phyloP scores from a whole-genome alignment of 495 filamentous ascomycete genomes.

The Aspergillus funiculosus region DNA sequence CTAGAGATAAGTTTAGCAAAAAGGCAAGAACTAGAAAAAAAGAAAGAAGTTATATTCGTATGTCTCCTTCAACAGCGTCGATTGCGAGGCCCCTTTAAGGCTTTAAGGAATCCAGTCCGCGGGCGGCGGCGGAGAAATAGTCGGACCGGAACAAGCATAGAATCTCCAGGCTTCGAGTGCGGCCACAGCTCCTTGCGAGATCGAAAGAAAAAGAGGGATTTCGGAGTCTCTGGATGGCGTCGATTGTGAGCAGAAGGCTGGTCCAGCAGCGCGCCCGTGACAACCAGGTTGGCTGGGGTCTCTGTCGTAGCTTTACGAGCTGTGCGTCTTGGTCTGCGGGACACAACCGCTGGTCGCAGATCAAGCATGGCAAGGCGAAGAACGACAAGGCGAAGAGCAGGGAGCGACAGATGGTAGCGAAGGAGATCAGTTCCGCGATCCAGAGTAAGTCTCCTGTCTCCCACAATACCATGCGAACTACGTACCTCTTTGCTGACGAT shows the following conservation, averaged over 20 bases:
- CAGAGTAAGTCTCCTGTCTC: constrained; percentile 39
- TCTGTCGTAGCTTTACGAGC: constrained; percentile 45
- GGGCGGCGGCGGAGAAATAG: constrained; percentile 33
- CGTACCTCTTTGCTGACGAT: constrained; percentile 4
- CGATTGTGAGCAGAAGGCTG: constrained; percentile 17
- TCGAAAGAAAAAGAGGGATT: neutral
- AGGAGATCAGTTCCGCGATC: constrained; percentile 50
- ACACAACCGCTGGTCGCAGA: constrained; percentile 91
- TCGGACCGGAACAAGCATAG: too few species aligned
- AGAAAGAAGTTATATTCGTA: neutral
- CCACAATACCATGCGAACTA: neutral
- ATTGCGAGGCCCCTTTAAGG: constrained; percentile 24
- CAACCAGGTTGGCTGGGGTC: constrained; percentile 14
- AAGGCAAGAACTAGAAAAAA: constrained; percentile 3
- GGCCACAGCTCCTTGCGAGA: too few species aligned
- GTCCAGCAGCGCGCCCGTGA: constrained; percentile 9
- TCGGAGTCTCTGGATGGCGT: constrained; percentile 11
- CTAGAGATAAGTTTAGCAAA: constrained; percentile 7
- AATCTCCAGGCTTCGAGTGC: too few species aligned
- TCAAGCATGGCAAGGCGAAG: constrained; percentile 87
- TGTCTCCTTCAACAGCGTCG: constrained; percentile 3
- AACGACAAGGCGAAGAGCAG: constrained; percentile 57
- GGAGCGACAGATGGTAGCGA: constrained; percentile 43
- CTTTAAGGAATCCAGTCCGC: constrained; percentile 28
- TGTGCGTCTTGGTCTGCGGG: constrained; percentile 52